Conservation (phyloP, 768 basidiomycete genomes). For the Boletus pseudopeckii region DNA sequence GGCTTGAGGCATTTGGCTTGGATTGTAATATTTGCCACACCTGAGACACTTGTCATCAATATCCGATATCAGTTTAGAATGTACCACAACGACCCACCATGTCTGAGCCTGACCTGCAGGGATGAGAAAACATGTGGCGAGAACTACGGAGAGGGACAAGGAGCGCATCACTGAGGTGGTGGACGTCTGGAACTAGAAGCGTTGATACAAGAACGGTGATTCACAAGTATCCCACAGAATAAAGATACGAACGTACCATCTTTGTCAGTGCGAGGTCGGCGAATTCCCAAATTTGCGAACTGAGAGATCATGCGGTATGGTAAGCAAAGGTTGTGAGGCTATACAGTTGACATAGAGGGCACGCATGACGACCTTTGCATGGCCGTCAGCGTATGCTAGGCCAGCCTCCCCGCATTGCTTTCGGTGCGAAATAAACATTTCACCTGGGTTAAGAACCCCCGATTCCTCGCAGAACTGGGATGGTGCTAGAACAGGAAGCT, state of each 20-base stretch:
- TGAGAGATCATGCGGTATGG: background rate
- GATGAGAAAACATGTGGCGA: conserved; percentile 13
- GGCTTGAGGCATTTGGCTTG: conserved; percentile 33
- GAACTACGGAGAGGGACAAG: conserved; percentile 9
- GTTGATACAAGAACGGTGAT: background rate
- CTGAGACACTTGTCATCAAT: conserved; percentile 18
- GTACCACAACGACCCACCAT: conserved; percentile 19
- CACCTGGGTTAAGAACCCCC: conserved; percentile 6
- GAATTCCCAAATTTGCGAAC: background rate
- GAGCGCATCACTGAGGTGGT: conserved; percentile 6
- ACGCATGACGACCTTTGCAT: background rate
- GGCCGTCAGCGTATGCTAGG: background rate
- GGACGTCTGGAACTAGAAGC: background rate
- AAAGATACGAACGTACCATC: conserved; percentile 2
- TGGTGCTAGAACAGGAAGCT: background rate
- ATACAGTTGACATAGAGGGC: background rate
- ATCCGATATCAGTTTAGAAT: background rate
- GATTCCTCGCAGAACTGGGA: background rate
- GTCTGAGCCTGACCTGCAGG: conserved; percentile 23
- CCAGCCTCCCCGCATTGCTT: background rate
- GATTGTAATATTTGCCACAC: conserved; percentile 53
- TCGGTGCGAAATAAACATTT: conserved; percentile 1
- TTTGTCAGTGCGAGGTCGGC: background rate
- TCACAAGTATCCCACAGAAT: background rate
- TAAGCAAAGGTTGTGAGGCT: conserved; percentile 3